A percentile compares a stretch with the other conserved stretches of the same genome.
These are phyloP conservation scores for Pyrrhoderma lamaoense DNA, from an alignment of 1,284 basidiomycete genomes.

Conservation along the genomic window DNA sequence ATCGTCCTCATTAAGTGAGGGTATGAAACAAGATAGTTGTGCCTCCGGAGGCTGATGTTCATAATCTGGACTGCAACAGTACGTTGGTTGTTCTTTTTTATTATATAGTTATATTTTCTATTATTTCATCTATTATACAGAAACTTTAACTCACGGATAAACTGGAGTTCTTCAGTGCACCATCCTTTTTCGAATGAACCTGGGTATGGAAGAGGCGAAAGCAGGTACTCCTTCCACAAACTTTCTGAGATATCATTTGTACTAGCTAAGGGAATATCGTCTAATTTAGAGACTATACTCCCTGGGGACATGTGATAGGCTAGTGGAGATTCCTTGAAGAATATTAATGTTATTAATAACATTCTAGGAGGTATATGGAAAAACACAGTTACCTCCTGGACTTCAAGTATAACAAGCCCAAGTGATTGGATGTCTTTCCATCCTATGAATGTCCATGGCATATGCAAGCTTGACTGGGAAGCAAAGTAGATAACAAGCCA, in stretches of 20 bases:
- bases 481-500: constrained; percentile 33
- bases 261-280: constrained; percentile 42
- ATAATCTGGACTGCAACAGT: constrained; percentile 20
- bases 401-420: constrained; percentile 45
- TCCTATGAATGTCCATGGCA: constrained; percentile 33
- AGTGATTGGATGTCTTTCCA: constrained; percentile 43
- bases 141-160: constrained; percentile 26
- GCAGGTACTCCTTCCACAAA: constrained; percentile 44
- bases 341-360: not conserved
- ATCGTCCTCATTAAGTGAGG: constrained; percentile 13
- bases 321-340: constrained; percentile 48
- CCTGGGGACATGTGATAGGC: constrained; percentile 42
- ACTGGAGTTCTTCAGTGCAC: constrained; percentile 42
- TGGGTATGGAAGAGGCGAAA: constrained; percentile 20
- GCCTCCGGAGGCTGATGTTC: constrained; percentile 8
- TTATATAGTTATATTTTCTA: constrained; percentile 22
- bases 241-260: constrained; percentile 23
- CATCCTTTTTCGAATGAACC: constrained; percentile 38
- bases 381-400: constrained; percentile 37
- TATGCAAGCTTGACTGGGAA: constrained; percentile 24
- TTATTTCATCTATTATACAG: not conserved
- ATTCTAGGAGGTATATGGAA: not conserved
- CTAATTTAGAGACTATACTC: constrained; percentile 47
- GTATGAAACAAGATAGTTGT: constrained; percentile 40
- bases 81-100: constrained; percentile 17